phyloP scores from a whole-genome alignment of 345 rosid species.

The Gynandropsis gynandra region DNA sequence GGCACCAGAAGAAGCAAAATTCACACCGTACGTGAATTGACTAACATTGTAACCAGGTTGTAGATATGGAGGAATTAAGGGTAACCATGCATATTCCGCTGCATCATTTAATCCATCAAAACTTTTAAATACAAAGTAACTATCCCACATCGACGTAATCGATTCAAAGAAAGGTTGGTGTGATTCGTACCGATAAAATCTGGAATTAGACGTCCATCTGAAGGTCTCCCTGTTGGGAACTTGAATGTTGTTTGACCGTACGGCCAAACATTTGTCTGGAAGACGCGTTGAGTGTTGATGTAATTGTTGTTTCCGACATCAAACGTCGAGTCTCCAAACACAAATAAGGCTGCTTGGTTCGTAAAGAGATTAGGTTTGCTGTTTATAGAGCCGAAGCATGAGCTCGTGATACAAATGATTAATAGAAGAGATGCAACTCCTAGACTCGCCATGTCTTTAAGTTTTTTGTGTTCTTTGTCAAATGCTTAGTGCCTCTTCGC shows the following conservation, averaged over 20 bases:
- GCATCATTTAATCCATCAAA: too few relatives aligned
- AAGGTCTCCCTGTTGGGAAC: constrained; percentile 64
- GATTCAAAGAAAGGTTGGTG: too few relatives aligned
- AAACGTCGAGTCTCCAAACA: constrained; percentile 65
- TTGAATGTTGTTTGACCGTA: constrained; percentile 61
- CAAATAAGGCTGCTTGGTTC: constrained; percentile 36
- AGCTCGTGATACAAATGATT: constrained; percentile 4
- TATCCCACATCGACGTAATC: too few relatives aligned
- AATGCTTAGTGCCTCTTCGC: too few relatives aligned
- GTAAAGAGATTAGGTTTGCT: constrained; percentile 14
- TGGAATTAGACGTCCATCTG: constrained; percentile 55
- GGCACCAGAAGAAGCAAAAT: constrained; percentile 78
- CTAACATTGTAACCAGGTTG: constrained; percentile 41
- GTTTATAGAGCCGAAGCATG: constrained; percentile 1
- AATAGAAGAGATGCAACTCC: background rate
- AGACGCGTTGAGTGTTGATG: constrained; percentile 48
- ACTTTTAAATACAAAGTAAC: too few relatives aligned
- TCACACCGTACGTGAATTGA: constrained; percentile 38
- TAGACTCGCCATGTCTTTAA: constrained; percentile 9
- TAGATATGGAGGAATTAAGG: constrained; percentile 57
- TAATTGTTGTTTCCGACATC: constrained; percentile 81
- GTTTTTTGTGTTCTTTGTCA: constrained; percentile 5
- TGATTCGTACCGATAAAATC: constrained; percentile 77
- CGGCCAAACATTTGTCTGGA: constrained; percentile 67
- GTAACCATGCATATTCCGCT: too few relatives aligned